A percentile compares a stretch with the other conserved stretches of the same genome.
phyloP scores from a whole-genome alignment of 345 rosid species.

The Acer campestre region DNA sequence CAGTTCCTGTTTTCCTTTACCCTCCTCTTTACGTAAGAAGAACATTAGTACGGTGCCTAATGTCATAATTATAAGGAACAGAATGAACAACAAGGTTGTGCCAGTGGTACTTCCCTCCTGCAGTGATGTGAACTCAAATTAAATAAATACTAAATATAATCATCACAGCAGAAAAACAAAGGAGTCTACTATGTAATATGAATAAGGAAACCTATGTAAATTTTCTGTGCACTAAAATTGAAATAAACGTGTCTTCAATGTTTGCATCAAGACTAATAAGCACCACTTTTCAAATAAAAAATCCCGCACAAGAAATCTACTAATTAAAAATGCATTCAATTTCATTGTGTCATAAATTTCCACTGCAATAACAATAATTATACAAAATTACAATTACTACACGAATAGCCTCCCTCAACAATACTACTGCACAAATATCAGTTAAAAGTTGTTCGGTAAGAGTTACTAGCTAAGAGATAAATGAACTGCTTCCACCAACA shows the following conservation, averaged over 20 bases:
- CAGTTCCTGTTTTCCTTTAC: constrained; percentile 47
- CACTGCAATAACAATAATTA: no score
- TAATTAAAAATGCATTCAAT: no score
- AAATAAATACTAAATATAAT: not conserved
- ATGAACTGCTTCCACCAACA: not conserved
- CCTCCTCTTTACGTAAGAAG: constrained; percentile 70
- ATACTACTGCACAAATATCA: no score
- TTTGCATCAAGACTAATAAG: not conserved
- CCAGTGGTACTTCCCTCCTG: constrained; percentile 77
- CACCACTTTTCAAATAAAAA: not conserved
- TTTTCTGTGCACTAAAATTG: no score
- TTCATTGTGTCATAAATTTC: no score
- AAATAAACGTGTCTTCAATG: no score
- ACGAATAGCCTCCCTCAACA: no score
- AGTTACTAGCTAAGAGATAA: not conserved
- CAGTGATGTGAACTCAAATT: constrained; percentile 24
- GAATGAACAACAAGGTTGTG: constrained; percentile 68
- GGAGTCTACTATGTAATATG: not conserved
- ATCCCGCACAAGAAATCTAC: not conserved
- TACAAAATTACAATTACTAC: no score
- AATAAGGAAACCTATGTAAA: no score
- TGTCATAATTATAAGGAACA: constrained; percentile 76
- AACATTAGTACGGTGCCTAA: constrained; percentile 76
- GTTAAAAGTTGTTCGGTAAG: no score
- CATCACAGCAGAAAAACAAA: not conserved